Evolutionary conservation across 371 early-diverging fungal genomes (phyloP).

Genomic region (Lichtheimia corymbifera): DNA sequence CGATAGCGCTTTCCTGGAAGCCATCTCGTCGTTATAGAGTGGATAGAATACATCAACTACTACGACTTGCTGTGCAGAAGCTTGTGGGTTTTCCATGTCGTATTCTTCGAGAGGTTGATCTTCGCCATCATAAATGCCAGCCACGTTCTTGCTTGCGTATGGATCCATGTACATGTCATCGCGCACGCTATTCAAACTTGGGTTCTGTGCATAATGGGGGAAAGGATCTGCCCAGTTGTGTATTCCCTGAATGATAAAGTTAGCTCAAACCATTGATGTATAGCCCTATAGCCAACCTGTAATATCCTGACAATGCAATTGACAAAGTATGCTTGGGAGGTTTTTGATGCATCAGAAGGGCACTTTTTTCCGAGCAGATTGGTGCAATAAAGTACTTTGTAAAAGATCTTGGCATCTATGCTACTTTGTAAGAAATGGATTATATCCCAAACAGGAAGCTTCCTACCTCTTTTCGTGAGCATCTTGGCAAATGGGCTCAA

Average conservation of each 20-base stretch:
- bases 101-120: neutral
- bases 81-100: too few relatives aligned
- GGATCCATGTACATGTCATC: neutral
- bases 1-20: neutral
- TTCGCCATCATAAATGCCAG: neutral
- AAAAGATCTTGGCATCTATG: conserved; percentile 10
- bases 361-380: neutral
- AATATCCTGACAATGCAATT: too few relatives aligned
- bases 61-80: neutral
- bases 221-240: too few relatives aligned
- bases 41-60: conserved; percentile 17
- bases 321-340: too few relatives aligned
- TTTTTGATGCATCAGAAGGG: neutral
- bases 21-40: conserved; percentile 5
- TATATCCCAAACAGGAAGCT: too few relatives aligned
- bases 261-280: too few relatives aligned
- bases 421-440: too few relatives aligned
- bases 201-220: too few relatives aligned
- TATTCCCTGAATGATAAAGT: too few relatives aligned
- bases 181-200: neutral
- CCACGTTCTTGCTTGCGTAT: neutral
- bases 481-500: too few relatives aligned
- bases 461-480: too few relatives aligned
- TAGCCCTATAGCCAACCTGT: too few relatives aligned
- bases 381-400: conserved; percentile 1